Percentiles rank a stretch among this genome's conserved stretches.
phyloP scores from a whole-genome alignment of 108 stramenopile genomes.

The Fragilariopsis cylindrus region DNA sequence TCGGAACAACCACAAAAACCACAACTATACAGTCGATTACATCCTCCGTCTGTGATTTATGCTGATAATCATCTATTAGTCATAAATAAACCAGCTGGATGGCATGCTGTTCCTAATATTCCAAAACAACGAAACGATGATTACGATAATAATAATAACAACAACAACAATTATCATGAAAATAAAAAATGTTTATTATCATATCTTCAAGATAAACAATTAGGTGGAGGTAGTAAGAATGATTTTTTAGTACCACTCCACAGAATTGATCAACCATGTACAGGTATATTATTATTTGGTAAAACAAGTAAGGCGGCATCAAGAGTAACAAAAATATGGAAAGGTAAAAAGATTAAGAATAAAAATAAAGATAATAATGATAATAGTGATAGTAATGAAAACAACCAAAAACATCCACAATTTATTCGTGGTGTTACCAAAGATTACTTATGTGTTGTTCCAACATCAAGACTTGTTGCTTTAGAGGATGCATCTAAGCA shows the following conservation, averaged over 20 bases:
- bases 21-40: neutral
- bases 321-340: constrained; percentile 69
- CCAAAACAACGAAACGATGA: constrained; percentile 13
- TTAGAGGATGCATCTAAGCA: constrained; percentile 18
- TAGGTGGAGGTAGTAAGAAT: constrained; percentile 71
- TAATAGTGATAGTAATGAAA: neutral
- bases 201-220: constrained; percentile 46
- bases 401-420: neutral
- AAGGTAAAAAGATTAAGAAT: constrained; percentile 56
- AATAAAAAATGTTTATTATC: constrained; percentile 61
- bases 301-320: constrained; percentile 81
- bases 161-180: neutral
- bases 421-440: constrained; percentile 2
- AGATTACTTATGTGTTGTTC: constrained; percentile 41
- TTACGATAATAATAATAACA: neutral
- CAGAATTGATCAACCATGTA: constrained; percentile 87
- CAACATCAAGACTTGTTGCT: neutral
- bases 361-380: neutral
- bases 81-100: constrained; percentile 86
- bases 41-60: constrained; percentile 52
- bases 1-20: too few species aligned
- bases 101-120: constrained; percentile 72
- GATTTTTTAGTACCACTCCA: constrained; percentile 78
- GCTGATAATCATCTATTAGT: constrained; percentile 81
- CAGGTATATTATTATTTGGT: constrained; percentile 72